These are phyloP conservation scores for Murraya koenigii DNA, from an alignment of 345 rosid species.

Conservation along the genomic window DNA sequence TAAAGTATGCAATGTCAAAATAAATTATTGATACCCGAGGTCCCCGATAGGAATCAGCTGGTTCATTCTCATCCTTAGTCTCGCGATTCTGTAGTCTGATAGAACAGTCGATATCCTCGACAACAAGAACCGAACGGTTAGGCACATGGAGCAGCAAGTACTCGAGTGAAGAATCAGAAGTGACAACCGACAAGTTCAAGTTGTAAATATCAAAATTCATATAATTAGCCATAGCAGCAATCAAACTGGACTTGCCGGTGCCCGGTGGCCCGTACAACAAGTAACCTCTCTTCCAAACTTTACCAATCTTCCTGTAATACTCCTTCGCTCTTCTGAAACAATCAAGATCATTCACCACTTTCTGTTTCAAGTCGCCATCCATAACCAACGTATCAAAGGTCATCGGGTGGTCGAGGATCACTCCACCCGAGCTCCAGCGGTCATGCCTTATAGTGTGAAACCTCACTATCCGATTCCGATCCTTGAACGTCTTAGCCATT, in stretches of 20 bases:
- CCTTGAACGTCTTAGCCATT: constrained; percentile 30
- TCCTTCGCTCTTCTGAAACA: constrained; percentile 21
- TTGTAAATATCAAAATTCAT: constrained; percentile 38
- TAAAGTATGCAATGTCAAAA: no score
- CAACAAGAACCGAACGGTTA: constrained; percentile 41
- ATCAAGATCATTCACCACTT: constrained; percentile 31
- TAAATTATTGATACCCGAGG: background rate
- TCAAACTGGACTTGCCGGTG: constrained; percentile 31
- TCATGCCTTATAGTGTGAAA: constrained; percentile 29
- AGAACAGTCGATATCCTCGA: constrained; percentile 53
- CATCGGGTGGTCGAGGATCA: constrained; percentile 41
- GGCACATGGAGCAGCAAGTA: constrained; percentile 35
- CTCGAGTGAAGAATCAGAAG: constrained; percentile 30
- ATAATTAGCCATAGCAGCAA: constrained; percentile 33
- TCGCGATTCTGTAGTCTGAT: constrained; percentile 33
- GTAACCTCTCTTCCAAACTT: constrained; percentile 30
- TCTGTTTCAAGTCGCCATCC: constrained; percentile 35
- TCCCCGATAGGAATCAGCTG: background rate
- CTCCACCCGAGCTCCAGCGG: constrained; percentile 26
- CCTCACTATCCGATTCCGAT: constrained; percentile 25
- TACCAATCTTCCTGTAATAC: constrained; percentile 28
- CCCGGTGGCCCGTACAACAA: constrained; percentile 30
- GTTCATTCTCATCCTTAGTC: background rate
- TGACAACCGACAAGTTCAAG: constrained; percentile 29
- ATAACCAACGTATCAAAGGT: constrained; percentile 38